Evolutionary conservation across 768 basidiomycete genomes (phyloP).

Genomic region (Podaxis sp.): DNA sequence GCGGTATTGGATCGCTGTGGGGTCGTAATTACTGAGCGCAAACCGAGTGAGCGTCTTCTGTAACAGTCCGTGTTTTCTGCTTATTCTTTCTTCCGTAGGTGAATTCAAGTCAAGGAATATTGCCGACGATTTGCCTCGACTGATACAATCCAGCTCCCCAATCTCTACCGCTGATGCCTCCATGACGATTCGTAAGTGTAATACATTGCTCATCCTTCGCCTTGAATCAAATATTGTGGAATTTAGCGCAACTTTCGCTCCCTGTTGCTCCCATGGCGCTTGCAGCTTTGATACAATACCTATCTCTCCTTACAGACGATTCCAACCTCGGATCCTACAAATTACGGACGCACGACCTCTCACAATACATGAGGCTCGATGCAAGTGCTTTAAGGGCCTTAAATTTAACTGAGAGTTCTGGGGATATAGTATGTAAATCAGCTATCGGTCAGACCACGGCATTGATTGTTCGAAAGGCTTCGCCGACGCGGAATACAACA

Average conservation of each 20-base stretch:
- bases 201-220: not conserved
- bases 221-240: slow-evolving; percentile 1
- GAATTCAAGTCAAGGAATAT: slow-evolving; percentile 84
- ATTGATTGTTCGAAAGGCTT: slow-evolving; percentile 36
- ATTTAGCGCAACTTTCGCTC: slow-evolving; percentile 70
- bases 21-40: slow-evolving; percentile 87
- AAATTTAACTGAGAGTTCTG: slow-evolving; percentile 74
- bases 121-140: slow-evolving; percentile 72
- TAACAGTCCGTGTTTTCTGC: not conserved
- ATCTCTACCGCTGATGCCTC: slow-evolving; percentile 48
- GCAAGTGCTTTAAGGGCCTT: slow-evolving; percentile 91
- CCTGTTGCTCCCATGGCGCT: slow-evolving; percentile 79
- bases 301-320: slow-evolving; percentile 74
- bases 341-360: slow-evolving; percentile 84
- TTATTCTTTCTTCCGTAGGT: slow-evolving; percentile 40
- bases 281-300: slow-evolving; percentile 78
- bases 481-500: slow-evolving; percentile 77
- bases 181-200: slow-evolving; percentile 50
- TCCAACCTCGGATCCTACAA: slow-evolving; percentile 79
- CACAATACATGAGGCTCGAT: slow-evolving; percentile 94
- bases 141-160: slow-evolving; percentile 50
- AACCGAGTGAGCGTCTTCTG: slow-evolving; percentile 58
- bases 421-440: slow-evolving; percentile 42
- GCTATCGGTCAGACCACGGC: not conserved
- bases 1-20: slow-evolving; percentile 88